Conservation (phyloP, 176 grass and related monocot genomes). For the Cocos nucifera region DNA sequence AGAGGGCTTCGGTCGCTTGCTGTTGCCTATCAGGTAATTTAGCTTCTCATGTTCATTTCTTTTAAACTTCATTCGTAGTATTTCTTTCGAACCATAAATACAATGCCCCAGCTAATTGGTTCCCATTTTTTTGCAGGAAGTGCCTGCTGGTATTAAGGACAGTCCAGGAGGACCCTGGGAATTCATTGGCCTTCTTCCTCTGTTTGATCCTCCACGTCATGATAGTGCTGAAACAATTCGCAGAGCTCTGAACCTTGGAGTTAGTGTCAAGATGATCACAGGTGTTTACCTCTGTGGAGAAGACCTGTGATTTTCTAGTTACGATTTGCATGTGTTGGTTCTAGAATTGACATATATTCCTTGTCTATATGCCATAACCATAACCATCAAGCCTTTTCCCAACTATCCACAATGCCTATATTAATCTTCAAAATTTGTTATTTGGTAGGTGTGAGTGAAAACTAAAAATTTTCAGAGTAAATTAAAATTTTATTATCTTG, state of each 20-base stretch:
- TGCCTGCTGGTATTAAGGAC: slow-evolving; percentile 53
- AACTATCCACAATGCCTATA: no score
- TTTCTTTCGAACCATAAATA: background rate
- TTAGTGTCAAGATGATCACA: slow-evolving; percentile 73
- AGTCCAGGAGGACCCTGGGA: slow-evolving; percentile 48
- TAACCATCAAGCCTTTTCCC: no score
- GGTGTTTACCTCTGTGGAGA: slow-evolving; percentile 17
- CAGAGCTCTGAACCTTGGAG: slow-evolving; percentile 54
- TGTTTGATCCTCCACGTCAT: slow-evolving; percentile 61
- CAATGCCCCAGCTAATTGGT: slow-evolving; percentile 1
- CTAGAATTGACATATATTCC: no score
- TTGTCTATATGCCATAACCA: no score
- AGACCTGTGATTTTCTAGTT: background rate
- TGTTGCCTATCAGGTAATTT: slow-evolving; percentile 48
- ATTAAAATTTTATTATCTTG: no score
- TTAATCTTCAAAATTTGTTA: no score
- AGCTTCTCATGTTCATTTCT: background rate
- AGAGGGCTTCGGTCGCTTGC: slow-evolving; percentile 51
- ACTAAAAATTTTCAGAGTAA: no score
- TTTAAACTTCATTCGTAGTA: background rate
- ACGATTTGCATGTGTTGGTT: no score
- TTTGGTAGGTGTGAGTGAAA: no score
- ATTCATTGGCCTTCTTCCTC: slow-evolving; percentile 54
- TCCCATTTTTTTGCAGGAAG: slow-evolving; percentile 36
- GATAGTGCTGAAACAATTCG: slow-evolving; percentile 59